Evolutionary conservation across 345 rosid species (phyloP).

Genomic region (Aurinia saxatilis): DNA sequence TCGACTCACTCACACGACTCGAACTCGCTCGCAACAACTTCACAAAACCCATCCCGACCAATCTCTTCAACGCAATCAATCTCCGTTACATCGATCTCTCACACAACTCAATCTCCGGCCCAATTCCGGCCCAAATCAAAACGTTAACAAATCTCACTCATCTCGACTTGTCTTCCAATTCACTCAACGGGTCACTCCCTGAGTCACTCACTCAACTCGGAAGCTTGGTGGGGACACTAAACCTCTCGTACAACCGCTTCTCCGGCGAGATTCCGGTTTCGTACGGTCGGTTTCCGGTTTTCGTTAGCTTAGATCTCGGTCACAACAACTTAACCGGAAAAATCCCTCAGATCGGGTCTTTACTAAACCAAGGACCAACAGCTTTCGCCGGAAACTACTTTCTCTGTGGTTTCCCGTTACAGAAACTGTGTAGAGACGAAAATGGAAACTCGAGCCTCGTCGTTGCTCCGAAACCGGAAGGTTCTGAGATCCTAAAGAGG

Average conservation of each 20-base stretch:
- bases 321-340: constrained; percentile 77
- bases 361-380: constrained; percentile 93
- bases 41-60: constrained; percentile 50
- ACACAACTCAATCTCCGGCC: constrained; percentile 60
- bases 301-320: constrained; percentile 76
- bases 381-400: constrained; percentile 76
- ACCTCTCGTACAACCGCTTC: constrained; percentile 61
- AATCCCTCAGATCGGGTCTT: constrained; percentile 76
- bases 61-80: constrained; percentile 47
- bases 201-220: constrained; percentile 47
- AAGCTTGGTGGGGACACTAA: constrained; percentile 62
- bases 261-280: constrained; percentile 68
- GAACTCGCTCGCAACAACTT: constrained; percentile 59
- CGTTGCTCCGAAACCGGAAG: constrained; percentile 37
- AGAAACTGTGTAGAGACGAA: constrained; percentile 54
- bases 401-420: constrained; percentile 88
- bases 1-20: constrained; percentile 56
- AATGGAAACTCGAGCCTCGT: constrained; percentile 39
- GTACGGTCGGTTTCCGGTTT: constrained; percentile 62
- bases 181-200: constrained; percentile 67
- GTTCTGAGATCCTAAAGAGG: constrained; percentile 38
- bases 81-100: constrained; percentile 65
- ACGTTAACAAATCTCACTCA: constrained; percentile 44
- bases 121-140: constrained; percentile 47
- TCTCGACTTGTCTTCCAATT: constrained; percentile 67